Evolutionary conservation across 106 monocot genomes (phyloP).

Genomic region (Gastrodia elata): DNA sequence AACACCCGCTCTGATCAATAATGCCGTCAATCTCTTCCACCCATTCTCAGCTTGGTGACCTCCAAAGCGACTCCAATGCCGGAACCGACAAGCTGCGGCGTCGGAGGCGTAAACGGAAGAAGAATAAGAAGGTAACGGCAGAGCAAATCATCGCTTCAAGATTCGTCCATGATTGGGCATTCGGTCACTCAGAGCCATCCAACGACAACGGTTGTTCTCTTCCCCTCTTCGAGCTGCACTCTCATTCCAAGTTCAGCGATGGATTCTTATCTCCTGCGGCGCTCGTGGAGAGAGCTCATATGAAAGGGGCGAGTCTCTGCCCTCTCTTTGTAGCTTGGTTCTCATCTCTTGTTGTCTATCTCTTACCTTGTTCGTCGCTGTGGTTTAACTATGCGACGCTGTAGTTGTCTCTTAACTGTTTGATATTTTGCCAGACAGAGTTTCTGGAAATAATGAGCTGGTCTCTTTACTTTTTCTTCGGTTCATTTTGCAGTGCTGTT

Average conservation of each 20-base stretch:
- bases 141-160: constrained; percentile 24
- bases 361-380: not conserved
- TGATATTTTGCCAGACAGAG: constrained; percentile 2
- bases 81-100: constrained; percentile 12
- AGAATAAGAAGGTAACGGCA: constrained; percentile 15
- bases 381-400: not conserved
- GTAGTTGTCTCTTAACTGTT: not conserved
- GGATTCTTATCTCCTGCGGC: constrained; percentile 42
- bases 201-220: constrained; percentile 2
- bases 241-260: constrained; percentile 41
- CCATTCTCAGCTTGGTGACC: not conserved
- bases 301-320: constrained; percentile 29
- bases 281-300: constrained; percentile 41
- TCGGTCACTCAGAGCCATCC: not conserved
- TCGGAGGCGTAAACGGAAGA: constrained; percentile 17
- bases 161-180: constrained; percentile 32
- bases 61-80: not conserved
- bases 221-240: constrained; percentile 38
- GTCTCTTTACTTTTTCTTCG: not conserved
- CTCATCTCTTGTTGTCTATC: not conserved
- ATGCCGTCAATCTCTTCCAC: not conserved
- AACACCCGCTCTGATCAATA: not conserved
- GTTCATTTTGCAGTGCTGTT: not conserved
- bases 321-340: not conserved
- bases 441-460: not conserved